Conservation (phyloP, 2,329 filamentous ascomycete genomes). For the Neocucurbitaria cava region DNA sequence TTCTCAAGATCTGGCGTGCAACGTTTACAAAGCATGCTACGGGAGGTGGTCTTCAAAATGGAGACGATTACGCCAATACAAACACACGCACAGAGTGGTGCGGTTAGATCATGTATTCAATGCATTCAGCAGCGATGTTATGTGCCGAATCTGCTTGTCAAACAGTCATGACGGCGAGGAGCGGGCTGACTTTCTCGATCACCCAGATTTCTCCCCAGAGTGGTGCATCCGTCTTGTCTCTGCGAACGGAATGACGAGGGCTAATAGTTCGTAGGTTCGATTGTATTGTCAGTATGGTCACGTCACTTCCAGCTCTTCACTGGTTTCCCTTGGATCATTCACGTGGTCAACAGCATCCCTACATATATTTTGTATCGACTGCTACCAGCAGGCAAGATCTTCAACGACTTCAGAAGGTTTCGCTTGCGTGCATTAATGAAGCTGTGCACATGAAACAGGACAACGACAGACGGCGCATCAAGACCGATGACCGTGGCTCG, state of each 20-base stretch:
- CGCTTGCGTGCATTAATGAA: background rate
- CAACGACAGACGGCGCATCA: background rate
- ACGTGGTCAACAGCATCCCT: background rate
- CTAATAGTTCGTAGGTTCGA: background rate
- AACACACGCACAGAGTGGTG: constrained; percentile 15
- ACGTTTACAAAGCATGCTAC: constrained; percentile 25
- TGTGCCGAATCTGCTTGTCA: constrained; percentile 25
- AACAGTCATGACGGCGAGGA: constrained; percentile 8
- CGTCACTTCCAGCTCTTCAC: constrained; percentile 14
- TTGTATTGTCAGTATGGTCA: constrained; percentile 7
- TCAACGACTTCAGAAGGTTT: background rate
- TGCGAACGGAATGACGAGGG: background rate
- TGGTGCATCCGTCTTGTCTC: constrained; percentile 5
- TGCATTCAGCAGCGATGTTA: constrained; percentile 37
- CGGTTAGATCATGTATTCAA: constrained; percentile 24
- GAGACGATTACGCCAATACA: constrained; percentile 10
- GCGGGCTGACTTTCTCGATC: constrained; percentile 8
- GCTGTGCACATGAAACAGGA: background rate
- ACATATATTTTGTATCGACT: background rate
- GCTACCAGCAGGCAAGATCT: background rate
- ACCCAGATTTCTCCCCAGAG: constrained; percentile 14
- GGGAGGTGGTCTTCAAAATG: constrained; percentile 15
- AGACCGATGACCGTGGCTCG: constrained; percentile 3
- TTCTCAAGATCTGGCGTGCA: constrained; percentile 33
- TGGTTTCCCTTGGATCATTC: constrained; percentile 14